phyloP scores from a whole-genome alignment of 257 asterid genomes.

The Forsythia suspensa region DNA sequence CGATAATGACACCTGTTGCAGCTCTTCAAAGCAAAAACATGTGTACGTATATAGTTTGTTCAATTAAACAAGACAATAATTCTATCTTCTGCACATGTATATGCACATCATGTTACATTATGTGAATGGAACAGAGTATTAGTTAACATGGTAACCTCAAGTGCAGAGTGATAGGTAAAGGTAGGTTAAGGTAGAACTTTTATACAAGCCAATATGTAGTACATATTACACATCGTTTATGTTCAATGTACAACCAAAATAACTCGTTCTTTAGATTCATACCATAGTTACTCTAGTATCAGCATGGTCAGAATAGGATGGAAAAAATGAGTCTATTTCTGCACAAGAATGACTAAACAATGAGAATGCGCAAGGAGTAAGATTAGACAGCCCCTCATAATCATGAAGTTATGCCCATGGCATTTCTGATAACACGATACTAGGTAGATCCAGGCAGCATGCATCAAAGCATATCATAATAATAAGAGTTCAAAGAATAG shows the following conservation, averaged over 20 bases:
- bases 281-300: background rate
- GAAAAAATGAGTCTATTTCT: background rate
- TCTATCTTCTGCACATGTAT: background rate
- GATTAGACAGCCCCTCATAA: too few relatives aligned
- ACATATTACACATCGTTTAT: too few relatives aligned
- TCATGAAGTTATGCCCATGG: background rate
- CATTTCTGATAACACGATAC: too few relatives aligned
- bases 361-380: too few relatives aligned
- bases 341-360: too few relatives aligned
- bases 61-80: background rate
- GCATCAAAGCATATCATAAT: too few relatives aligned
- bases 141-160: background rate
- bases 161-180: background rate
- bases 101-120: background rate
- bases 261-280: background rate
- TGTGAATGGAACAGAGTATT: background rate
- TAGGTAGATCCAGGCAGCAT: background rate
- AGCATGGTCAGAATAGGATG: background rate
- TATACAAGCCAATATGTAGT: background rate
- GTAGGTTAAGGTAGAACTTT: background rate
- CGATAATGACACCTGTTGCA: constrained; percentile 34
- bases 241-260: background rate
- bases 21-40: constrained; percentile 34
- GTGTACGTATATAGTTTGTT: too few relatives aligned
- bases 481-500: background rate